Evolutionary conservation across 139 green algal species (phyloP).

Genomic region (Coelastrella sp.): DNA sequence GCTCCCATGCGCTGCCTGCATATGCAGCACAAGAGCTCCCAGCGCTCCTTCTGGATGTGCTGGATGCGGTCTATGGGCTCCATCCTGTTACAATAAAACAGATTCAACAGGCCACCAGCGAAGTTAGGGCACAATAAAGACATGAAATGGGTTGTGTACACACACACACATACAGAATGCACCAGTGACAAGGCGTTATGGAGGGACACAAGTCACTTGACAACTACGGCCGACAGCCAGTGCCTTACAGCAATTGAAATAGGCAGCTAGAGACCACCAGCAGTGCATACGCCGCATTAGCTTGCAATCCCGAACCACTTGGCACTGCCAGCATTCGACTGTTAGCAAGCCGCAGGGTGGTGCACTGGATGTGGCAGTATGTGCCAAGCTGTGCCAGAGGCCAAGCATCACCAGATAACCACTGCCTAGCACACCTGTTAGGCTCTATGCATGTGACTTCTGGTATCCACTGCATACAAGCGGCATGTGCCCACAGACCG

Average conservation of each 20-base stretch:
- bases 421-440: conserved; percentile 24
- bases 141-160: not conserved
- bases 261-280: not conserved
- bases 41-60: conserved; percentile 88
- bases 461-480: conserved; percentile 92
- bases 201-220: too few species aligned
- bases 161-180: too few species aligned
- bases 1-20: conserved; percentile 92
- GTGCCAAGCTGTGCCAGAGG: too few species aligned
- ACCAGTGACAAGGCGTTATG: too few species aligned
- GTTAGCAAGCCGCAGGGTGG: too few species aligned
- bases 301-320: not conserved
- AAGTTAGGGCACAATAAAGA: too few species aligned
- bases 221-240: too few species aligned
- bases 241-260: too few species aligned
- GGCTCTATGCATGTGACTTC: conserved; percentile 66
- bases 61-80: conserved; percentile 88
- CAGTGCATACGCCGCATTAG: not conserved
- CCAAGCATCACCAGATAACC: too few species aligned
- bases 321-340: too few species aligned
- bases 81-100: conserved; percentile 64
- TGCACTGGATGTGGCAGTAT: too few species aligned
- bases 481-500: conserved; percentile 86
- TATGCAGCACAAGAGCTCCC: conserved; percentile 90
- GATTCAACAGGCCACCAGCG: not conserved